Evolutionary conservation across 2,329 filamentous ascomycete genomes (phyloP).

Genomic region (Epichloe sibirici): DNA sequence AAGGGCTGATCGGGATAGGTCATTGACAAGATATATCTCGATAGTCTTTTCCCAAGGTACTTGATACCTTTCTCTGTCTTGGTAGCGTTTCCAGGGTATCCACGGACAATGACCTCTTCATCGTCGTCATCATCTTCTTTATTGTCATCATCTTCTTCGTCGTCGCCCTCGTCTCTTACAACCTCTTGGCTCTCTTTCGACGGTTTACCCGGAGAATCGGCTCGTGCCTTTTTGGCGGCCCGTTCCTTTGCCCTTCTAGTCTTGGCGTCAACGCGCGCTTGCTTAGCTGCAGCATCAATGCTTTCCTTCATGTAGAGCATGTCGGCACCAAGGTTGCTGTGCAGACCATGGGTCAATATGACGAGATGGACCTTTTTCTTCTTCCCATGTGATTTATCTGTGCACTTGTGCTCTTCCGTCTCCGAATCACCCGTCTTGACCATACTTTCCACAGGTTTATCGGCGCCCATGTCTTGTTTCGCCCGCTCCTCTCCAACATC

Average conservation of each 20-base stretch:
- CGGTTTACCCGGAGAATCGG: slow-evolving; percentile 3
- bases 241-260: slow-evolving; percentile 42
- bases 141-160: slow-evolving; percentile 12
- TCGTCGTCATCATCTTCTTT: slow-evolving; percentile 50
- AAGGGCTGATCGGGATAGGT: slow-evolving; percentile 93
- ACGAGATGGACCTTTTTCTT: slow-evolving; percentile 81
- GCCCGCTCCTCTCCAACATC: slow-evolving; percentile 24
- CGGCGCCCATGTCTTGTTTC: slow-evolving; percentile 12
- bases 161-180: not conserved
- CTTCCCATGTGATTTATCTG: slow-evolving; percentile 28
- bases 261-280: slow-evolving; percentile 59
- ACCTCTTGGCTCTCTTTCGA: slow-evolving; percentile 10
- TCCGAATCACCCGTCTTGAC: slow-evolving; percentile 21
- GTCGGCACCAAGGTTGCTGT: slow-evolving; percentile 90
- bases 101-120: slow-evolving; percentile 78
- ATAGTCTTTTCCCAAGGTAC: slow-evolving; percentile 87
- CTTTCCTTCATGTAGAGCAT: slow-evolving; percentile 97
- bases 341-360: slow-evolving; percentile 82
- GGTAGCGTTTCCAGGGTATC: slow-evolving; percentile 80
- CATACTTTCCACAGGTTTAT: slow-evolving; percentile 22
- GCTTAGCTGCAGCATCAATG: slow-evolving; percentile 71
- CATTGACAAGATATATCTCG: slow-evolving; percentile 78
- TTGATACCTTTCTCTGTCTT: slow-evolving; percentile 93
- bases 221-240: slow-evolving; percentile 16
- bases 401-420: slow-evolving; percentile 12